Percentiles rank a stretch among this genome's conserved stretches.
Evolutionary conservation across 768 basidiomycete species (phyloP).

Genomic region (Cystofilobasidium bisporidii): DNA sequence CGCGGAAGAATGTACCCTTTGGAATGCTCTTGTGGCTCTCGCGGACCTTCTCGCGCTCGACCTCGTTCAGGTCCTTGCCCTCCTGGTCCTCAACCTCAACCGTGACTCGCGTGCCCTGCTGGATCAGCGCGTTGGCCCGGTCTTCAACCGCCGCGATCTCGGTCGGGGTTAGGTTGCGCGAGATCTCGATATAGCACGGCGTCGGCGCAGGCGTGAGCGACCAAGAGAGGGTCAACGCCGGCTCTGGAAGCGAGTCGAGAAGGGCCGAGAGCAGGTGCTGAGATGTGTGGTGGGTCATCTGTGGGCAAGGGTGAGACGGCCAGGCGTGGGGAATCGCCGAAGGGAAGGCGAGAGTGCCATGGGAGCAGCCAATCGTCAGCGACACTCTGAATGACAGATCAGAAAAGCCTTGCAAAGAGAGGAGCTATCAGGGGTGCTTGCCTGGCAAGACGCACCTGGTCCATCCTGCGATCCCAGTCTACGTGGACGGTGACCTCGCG

Average conservation of each 20-base stretch:
- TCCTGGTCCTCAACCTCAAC: slow-evolving; percentile 63
- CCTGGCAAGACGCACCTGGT: slow-evolving; percentile 55
- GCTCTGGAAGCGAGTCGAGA: slow-evolving; percentile 52
- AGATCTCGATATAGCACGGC: slow-evolving; percentile 68
- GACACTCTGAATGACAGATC: too few species aligned
- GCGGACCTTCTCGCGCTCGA: slow-evolving; percentile 36
- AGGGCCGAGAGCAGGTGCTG: slow-evolving; percentile 75
- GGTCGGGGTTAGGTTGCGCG: slow-evolving; percentile 54
- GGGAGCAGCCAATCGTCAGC: too few species aligned
- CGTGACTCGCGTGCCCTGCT: slow-evolving; percentile 57
- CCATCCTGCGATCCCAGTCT: slow-evolving; percentile 58
- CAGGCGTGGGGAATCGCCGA: too few species aligned
- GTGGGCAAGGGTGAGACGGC: neutral
- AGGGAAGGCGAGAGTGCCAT: too few species aligned
- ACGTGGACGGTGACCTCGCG: slow-evolving; percentile 50
- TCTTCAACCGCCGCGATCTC: slow-evolving; percentile 57
- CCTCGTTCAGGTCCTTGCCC: slow-evolving; percentile 36
- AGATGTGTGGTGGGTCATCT: slow-evolving; percentile 71
- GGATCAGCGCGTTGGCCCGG: slow-evolving; percentile 58
- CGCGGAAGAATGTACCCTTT: neutral
- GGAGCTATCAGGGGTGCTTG: too few species aligned
- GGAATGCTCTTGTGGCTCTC: slow-evolving; percentile 53
- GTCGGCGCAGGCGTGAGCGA: slow-evolving; percentile 57
- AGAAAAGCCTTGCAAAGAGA: too few species aligned
- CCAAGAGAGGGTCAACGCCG: slow-evolving; percentile 66